Base-by-base conservation (phyloP, 768 basidiomycete species). In the Boletus sp. region DNA sequence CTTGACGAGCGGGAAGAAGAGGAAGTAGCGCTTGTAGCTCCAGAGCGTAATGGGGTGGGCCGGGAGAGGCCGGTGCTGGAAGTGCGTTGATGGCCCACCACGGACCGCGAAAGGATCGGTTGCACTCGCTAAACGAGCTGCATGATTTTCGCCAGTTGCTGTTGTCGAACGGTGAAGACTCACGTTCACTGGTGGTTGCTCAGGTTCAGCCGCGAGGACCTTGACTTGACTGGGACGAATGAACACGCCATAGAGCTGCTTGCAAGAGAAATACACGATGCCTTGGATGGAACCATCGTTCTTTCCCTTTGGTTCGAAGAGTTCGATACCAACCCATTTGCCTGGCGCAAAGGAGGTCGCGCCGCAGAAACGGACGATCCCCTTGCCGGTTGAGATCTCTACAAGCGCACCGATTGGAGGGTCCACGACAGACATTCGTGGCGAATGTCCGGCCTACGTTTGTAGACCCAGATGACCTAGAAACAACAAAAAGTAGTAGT, bases 261-360 rank as follows among this genome's bases (percentile, higher is more conserved):
- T 80, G 74, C 93, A 98, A 17, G 74, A 77, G 70, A 99, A 99
- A 74, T 98, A 99, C 2, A 71, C 58, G 46, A 83, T 71, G 15
- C 88, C 93, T 34, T 86, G 77, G 8, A 99, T 88, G 1, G 84
- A 81, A 1, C 97, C 97, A 62, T 98, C 91, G 75, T 99, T 99
- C 85, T 98, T 99, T 37, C 97, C 97, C 42, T 82, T 87, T 8
- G 83, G 72, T 63, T 87, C 85, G 53, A 79, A 82, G 43, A 99
- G 80, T 65, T 96, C 94, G 50, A 98, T 84, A 10, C 97, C 97
- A 47, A 97, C 80, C 96, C 96, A 99, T 78, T 89, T 93, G 0
- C 97, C 97, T 2, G 83, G 71, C 21, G 90, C 82, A 69, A 98
- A 98, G 2, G 80, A 78, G 0, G 96, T 95, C 32, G 83, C 58